Conservation (phyloP, 352 stramenopile genomes). For the Globisporangium heterothallicum region DNA sequence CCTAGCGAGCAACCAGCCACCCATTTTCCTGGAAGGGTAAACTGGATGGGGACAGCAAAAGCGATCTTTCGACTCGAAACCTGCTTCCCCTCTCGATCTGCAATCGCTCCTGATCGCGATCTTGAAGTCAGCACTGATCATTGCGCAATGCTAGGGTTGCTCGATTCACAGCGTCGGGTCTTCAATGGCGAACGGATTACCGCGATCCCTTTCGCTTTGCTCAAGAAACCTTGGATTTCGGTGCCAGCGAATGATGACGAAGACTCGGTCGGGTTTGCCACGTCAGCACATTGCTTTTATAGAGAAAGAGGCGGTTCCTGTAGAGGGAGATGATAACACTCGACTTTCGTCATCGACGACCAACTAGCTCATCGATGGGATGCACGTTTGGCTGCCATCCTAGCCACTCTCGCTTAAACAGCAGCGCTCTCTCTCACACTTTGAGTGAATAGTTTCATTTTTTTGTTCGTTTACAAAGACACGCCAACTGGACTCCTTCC, state of each 20-base stretch:
- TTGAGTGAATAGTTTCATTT: too few species aligned
- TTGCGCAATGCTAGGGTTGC: too few species aligned
- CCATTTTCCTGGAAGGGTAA: background rate
- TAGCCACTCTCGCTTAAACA: too few species aligned
- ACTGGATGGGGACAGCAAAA: too few species aligned
- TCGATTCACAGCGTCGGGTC: too few species aligned
- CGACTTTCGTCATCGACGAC: background rate
- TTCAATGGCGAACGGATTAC: too few species aligned
- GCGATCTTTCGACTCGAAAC: background rate
- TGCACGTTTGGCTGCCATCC: too few species aligned
- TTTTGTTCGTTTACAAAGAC: too few species aligned
- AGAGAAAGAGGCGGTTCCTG: slow-evolving; percentile 1
- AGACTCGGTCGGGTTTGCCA: background rate
- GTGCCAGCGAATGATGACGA: background rate
- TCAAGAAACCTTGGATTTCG: background rate
- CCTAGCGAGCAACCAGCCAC: background rate
- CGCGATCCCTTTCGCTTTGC: background rate
- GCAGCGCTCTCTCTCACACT: too few species aligned
- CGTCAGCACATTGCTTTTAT: slow-evolving; percentile 8
- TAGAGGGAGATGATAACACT: slow-evolving; percentile 8
- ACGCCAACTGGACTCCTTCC: background rate
- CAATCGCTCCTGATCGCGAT: background rate
- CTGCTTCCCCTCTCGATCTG: background rate
- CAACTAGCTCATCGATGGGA: background rate
- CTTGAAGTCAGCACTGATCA: too few species aligned